Evolutionary conservation across 371 early-diverging fungal species (phyloP).

Genomic region (Haplosporangium sp.): DNA sequence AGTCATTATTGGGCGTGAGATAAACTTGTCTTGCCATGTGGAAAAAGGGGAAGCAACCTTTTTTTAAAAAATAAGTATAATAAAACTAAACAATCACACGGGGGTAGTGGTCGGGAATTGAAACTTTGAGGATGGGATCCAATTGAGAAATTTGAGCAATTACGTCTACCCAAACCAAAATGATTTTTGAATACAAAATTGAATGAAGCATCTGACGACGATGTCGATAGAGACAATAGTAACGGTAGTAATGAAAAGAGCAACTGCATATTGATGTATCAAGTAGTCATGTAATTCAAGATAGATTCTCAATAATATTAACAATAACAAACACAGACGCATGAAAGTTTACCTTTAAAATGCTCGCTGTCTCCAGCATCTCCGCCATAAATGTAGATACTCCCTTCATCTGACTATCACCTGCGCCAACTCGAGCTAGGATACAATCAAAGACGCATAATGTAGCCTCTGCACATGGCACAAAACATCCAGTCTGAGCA

Average conservation of each 20-base stretch:
- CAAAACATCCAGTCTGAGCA: constrained; percentile 99
- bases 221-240: no score
- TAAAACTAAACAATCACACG: background rate
- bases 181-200: background rate
- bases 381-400: constrained; percentile 99
- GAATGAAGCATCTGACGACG: background rate
- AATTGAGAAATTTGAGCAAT: constrained; percentile 2
- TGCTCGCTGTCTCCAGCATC: constrained; percentile 98
- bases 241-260: background rate
- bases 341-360: constrained; percentile 74
- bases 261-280: background rate
- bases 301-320: no score
- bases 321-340: no score
- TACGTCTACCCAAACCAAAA: no score
- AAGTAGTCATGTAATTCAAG: no score
- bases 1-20: constrained; percentile 8
- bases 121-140: constrained; percentile 17
- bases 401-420: constrained; percentile 94
- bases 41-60: constrained; percentile 12
- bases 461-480: constrained; percentile 90
- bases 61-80: background rate
- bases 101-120: background rate
- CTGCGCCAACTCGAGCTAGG: constrained; percentile 96
- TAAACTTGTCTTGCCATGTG: constrained; percentile 22
- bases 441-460: constrained; percentile 93